phyloP scores from a whole-genome alignment of 2,329 filamentous ascomycete genomes.

The Plectosphaerella cucumerina region DNA sequence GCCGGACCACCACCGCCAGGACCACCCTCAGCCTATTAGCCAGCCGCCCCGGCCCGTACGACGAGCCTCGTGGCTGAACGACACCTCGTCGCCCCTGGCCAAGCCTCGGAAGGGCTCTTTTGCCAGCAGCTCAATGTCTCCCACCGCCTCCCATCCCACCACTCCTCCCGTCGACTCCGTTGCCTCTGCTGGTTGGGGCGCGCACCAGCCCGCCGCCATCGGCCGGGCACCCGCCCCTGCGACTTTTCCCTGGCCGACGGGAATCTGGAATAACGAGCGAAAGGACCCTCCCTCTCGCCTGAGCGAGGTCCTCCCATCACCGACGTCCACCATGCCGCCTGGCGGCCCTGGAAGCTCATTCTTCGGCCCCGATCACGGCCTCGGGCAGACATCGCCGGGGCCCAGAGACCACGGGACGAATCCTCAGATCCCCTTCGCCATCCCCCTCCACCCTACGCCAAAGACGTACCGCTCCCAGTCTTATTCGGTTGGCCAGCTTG shows the following conservation, averaged over 20 bases:
- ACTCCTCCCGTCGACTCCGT: constrained; percentile 64
- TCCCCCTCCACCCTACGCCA: constrained; percentile 82
- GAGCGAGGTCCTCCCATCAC: constrained; percentile 70
- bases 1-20: constrained; percentile 60
- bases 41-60: constrained; percentile 61
- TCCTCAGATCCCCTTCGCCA: constrained; percentile 75
- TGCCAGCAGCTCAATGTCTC: constrained; percentile 70
- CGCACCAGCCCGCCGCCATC: constrained; percentile 18
- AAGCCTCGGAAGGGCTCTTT: constrained; percentile 74
- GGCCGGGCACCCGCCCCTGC: constrained; percentile 41
- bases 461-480: constrained; percentile 95
- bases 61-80: constrained; percentile 82
- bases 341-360: constrained; percentile 40
- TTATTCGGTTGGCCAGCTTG: constrained; percentile 89
- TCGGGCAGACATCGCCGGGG: constrained; percentile 45
- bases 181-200: constrained; percentile 41
- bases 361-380: constrained; percentile 39
- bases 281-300: constrained; percentile 74
- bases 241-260: constrained; percentile 69
- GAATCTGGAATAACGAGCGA: constrained; percentile 77
- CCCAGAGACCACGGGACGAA: constrained; percentile 51
- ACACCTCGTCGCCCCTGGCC: constrained; percentile 61
- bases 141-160: constrained; percentile 73
- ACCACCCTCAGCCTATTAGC: constrained; percentile 39
- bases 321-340: constrained; percentile 57